phyloP scores from a whole-genome alignment of 2,329 filamentous ascomycete genomes.

The Venturia pyrina region DNA sequence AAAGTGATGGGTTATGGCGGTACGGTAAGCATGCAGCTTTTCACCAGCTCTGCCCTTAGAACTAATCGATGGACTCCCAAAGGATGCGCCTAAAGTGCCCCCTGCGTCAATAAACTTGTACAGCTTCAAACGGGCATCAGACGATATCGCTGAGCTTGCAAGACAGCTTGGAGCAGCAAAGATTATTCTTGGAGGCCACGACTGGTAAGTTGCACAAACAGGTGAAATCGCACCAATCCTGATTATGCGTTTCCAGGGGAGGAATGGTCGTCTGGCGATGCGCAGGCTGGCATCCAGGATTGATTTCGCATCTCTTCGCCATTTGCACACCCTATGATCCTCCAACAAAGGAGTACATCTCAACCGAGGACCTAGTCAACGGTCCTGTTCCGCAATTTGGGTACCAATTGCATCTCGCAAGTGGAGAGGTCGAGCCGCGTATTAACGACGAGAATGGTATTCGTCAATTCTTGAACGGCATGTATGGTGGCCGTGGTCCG shows the following conservation, averaged over 20 bases:
- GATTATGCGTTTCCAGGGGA: slow-evolving; percentile 8
- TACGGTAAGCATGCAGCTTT: slow-evolving; percentile 37
- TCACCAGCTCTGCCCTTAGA: background rate
- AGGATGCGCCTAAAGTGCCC: slow-evolving; percentile 40
- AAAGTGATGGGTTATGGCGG: slow-evolving; percentile 35
- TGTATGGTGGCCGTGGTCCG: slow-evolving; percentile 58
- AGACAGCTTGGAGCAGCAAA: slow-evolving; percentile 42
- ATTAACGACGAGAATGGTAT: slow-evolving; percentile 50
- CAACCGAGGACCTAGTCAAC: slow-evolving; percentile 51
- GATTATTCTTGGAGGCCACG: slow-evolving; percentile 81
- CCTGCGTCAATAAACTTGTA: slow-evolving; percentile 55
- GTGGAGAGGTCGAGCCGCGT: slow-evolving; percentile 42
- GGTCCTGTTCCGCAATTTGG: slow-evolving; percentile 56
- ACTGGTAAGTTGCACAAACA: slow-evolving; percentile 49
- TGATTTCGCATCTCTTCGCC: slow-evolving; percentile 61
- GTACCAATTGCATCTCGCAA: slow-evolving; percentile 76
- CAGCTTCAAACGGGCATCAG: slow-evolving; percentile 59
- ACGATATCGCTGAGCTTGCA: slow-evolving; percentile 66
- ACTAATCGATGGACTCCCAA: slow-evolving; percentile 16
- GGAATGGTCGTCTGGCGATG: slow-evolving; percentile 13
- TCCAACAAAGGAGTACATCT: slow-evolving; percentile 42
- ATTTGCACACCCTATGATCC: slow-evolving; percentile 67
- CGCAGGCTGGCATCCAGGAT: slow-evolving; percentile 44
- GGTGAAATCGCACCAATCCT: background rate
- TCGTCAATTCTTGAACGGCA: slow-evolving; percentile 56